Evolutionary conservation across 495 filamentous ascomycete genomes (phyloP).

Genomic region (Hyphodiscus hymeniophilus): DNA sequence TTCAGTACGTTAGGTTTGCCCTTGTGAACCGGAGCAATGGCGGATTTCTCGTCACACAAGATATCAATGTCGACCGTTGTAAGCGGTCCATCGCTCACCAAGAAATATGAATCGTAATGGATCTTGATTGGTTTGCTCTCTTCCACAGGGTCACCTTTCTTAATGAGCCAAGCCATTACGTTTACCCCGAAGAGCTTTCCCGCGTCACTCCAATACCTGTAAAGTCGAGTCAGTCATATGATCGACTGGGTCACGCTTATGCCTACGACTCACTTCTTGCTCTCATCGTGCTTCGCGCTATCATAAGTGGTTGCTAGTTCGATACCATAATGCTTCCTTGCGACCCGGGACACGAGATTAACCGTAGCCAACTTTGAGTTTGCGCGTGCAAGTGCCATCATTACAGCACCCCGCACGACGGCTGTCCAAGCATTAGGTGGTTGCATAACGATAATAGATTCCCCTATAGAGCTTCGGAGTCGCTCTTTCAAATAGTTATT

Average conservation of each 20-base stretch:
- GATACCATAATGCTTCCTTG: conserved; percentile 44
- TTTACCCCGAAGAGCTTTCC: background rate
- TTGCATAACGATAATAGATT: conserved; percentile 45
- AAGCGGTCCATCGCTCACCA: too few species aligned
- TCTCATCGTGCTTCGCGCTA: conserved; percentile 22
- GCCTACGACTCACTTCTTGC: conserved; percentile 3
- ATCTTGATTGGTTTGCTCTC: conserved; percentile 14
- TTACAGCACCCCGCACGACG: conserved; percentile 34
- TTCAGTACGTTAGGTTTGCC: too few species aligned
- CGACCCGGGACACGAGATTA: conserved; percentile 33
- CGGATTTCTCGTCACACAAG: too few species aligned
- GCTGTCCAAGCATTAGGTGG: conserved; percentile 52
- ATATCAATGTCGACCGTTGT: too few species aligned
- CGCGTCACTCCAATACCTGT: too few species aligned
- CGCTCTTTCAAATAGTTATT: conserved; percentile 56
- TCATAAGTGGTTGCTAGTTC: conserved; percentile 25
- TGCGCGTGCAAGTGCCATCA: conserved; percentile 34
- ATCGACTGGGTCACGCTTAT: too few species aligned
- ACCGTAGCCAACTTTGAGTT: conserved; percentile 34
- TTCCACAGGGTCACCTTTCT: background rate
- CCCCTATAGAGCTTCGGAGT: conserved; percentile 31
- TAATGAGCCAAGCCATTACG: background rate
- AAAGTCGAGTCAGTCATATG: too few species aligned
- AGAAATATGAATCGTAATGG: background rate
- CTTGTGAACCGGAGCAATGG: too few species aligned